Conservation (phyloP, 345 rosid genomes). For the Citrus inodora region DNA sequence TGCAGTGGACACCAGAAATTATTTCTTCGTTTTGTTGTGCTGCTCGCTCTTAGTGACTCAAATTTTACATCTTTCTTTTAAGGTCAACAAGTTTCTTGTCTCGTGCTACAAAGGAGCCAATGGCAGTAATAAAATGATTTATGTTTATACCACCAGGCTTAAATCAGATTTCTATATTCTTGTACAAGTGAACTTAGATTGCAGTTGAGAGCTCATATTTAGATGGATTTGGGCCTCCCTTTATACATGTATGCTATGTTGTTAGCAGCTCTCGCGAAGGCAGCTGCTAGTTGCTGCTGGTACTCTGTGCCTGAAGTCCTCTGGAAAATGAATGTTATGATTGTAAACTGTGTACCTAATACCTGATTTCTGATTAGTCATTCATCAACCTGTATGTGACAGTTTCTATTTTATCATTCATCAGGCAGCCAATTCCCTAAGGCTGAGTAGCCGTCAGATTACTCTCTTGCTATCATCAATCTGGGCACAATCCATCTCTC, state of each 20-base stretch:
- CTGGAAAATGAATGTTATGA: conserved; percentile 7
- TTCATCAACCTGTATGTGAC: conserved; percentile 8
- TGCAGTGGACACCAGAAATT: not conserved
- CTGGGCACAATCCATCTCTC: conserved; percentile 92
- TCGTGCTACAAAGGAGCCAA: not conserved
- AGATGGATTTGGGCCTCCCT: not conserved
- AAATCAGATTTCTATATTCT: not conserved
- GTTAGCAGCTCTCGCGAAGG: not conserved
- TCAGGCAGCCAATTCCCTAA: conserved; percentile 67
- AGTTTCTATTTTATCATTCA: conserved; percentile 6
- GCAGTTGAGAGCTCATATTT: not conserved
- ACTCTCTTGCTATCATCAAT: conserved; percentile 86
- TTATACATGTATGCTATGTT: not conserved
- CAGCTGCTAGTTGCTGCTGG: not conserved
- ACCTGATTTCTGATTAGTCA: not conserved
- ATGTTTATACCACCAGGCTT: not conserved
- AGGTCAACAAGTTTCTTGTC: not conserved
- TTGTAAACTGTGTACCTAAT: not conserved
- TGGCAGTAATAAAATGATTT: not conserved
- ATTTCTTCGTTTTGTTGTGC: not conserved
- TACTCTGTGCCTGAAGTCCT: conserved; percentile 9
- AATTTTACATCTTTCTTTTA: not conserved
- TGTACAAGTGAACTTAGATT: not conserved
- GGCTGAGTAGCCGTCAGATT: conserved; percentile 93
- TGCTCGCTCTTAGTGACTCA: not conserved